Percentiles rank a stretch among this genome's conserved stretches.
phyloP scores from a whole-genome alignment of 345 rosid genomes.

The Jatropha curcas region DNA sequence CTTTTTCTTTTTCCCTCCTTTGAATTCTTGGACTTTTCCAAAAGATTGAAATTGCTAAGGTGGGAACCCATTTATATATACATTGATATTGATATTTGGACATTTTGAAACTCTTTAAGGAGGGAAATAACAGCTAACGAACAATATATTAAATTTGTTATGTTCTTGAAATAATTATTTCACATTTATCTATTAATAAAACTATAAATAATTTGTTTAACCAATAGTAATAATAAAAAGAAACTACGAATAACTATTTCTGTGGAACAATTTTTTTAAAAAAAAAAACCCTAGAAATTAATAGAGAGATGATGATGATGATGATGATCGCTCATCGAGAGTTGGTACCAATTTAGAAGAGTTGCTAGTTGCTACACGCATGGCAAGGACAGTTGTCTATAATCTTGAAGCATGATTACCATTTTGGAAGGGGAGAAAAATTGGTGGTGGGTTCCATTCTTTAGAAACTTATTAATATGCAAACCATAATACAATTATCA shows the following conservation, averaged over 20 bases:
- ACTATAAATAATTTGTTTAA: too few relatives aligned
- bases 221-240: too few relatives aligned
- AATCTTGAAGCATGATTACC: slow-evolving; percentile 5
- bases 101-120: not conserved
- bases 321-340: too few relatives aligned
- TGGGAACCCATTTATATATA: not conserved
- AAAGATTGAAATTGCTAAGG: not conserved
- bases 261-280: too few relatives aligned
- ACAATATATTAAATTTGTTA: too few relatives aligned
- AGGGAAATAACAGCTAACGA: not conserved
- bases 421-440: not conserved
- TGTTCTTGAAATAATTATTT: too few relatives aligned
- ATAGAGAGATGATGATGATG: too few relatives aligned
- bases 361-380: slow-evolving; percentile 13
- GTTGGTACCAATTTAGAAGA: too few relatives aligned
- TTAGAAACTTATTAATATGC: not conserved
- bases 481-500: slow-evolving; percentile 8
- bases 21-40: not conserved
- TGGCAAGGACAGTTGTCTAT: slow-evolving; percentile 27
- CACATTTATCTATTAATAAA: too few relatives aligned
- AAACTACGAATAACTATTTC: too few relatives aligned
- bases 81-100: not conserved
- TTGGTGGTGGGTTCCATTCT: not conserved
- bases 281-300: too few relatives aligned
- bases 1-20: not conserved